phyloP scores from a whole-genome alignment of 2,329 filamentous ascomycete genomes.

The Colletotrichum orchidophilum region DNA sequence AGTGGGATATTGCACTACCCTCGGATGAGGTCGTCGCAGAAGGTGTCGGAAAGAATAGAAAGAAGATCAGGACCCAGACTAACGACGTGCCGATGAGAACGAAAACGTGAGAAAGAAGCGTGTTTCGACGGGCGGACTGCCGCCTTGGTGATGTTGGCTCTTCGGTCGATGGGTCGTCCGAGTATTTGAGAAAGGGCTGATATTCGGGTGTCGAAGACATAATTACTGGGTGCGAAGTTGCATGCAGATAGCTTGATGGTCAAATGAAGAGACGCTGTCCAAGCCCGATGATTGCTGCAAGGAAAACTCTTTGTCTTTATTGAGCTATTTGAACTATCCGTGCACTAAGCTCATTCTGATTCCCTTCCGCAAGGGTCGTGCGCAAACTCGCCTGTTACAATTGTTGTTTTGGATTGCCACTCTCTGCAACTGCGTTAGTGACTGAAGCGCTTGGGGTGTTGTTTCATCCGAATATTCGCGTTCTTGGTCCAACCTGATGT shows the following conservation, averaged over 20 bases:
- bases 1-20: neutral
- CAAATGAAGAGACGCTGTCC: neutral
- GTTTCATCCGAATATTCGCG: conserved; percentile 14
- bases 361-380: neutral
- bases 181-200: conserved; percentile 35
- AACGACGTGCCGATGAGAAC: conserved; percentile 37
- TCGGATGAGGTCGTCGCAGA: neutral
- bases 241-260: conserved; percentile 7
- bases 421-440: neutral
- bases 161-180: conserved; percentile 34
- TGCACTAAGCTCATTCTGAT: neutral
- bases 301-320: conserved; percentile 21
- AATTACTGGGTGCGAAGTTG: conserved; percentile 19
- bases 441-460: neutral
- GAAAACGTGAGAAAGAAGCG: conserved; percentile 30
- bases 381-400: conserved; percentile 10
- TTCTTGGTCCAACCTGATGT: neutral
- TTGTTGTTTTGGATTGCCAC: conserved; percentile 9
- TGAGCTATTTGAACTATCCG: neutral
- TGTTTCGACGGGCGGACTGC: conserved; percentile 9
- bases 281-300: rapidly evolving
- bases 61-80: conserved; percentile 36
- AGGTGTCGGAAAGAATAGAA: conserved; percentile 24
- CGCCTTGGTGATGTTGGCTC: conserved; percentile 10
- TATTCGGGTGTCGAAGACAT: conserved; percentile 32